phyloP scores from a whole-genome alignment of 2,329 filamentous ascomycete species.

The Fonsecaea pugnacius region DNA sequence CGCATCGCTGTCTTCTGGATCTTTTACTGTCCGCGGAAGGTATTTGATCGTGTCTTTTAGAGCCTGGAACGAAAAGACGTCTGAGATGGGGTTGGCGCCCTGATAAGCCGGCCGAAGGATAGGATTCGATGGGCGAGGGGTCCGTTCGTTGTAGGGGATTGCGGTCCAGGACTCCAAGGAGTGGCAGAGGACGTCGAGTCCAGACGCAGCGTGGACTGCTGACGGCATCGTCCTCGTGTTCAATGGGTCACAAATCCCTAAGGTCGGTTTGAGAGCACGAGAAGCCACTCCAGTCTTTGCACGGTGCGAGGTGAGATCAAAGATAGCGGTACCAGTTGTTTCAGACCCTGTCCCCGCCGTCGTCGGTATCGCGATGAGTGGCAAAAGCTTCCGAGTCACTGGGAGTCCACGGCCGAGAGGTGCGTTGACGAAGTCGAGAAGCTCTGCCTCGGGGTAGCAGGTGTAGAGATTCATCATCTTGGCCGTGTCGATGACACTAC shows the following conservation, averaged over 20 bases:
- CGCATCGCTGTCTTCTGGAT: constrained; percentile 89
- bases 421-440: constrained; percentile 97
- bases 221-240: constrained; percentile 97
- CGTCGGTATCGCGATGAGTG: constrained; percentile 81
- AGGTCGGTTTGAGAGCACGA: constrained; percentile 89
- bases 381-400: constrained; percentile 71
- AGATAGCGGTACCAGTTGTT: constrained; percentile 97
- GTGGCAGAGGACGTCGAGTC: constrained; percentile 94
- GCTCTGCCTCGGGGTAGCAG: constrained; percentile 86
- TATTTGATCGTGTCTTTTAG: constrained; percentile 86
- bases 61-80: constrained; percentile 91
- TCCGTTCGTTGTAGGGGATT: constrained; percentile 87
- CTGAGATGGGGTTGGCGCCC: constrained; percentile 94
- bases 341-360: constrained; percentile 88
- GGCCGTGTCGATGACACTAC: constrained; percentile 95
- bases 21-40: constrained; percentile 80
- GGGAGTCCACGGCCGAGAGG: constrained; percentile 83
- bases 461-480: constrained; percentile 99
- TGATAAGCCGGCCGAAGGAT: constrained; percentile 93
- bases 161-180: constrained; percentile 96
- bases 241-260: constrained; percentile 82
- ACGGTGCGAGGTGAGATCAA: constrained; percentile 85
- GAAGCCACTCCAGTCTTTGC: constrained; percentile 97
- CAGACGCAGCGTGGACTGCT: constrained; percentile 87
- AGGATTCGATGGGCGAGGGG: constrained; percentile 82